phyloP scores from a whole-genome alignment of 2,329 filamentous ascomycete species.

The Rutstroemia sp. region DNA sequence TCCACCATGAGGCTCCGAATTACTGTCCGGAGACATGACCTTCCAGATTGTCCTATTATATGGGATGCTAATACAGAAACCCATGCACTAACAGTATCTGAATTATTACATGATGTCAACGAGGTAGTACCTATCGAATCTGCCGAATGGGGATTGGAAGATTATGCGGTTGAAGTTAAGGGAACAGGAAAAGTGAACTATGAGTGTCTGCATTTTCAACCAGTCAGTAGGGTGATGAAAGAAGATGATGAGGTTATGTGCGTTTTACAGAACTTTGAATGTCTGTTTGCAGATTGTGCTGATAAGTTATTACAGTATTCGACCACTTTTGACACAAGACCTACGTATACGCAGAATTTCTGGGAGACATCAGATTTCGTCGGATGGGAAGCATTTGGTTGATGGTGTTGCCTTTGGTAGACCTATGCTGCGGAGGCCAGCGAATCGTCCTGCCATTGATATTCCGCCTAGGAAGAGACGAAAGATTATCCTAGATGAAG shows the following conservation, averaged over 20 bases:
- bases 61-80: slow-evolving; percentile 54
- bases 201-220: slow-evolving; percentile 82
- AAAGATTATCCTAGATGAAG: slow-evolving; percentile 40
- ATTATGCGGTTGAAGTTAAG: slow-evolving; percentile 75
- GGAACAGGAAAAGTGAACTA: slow-evolving; percentile 52
- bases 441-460: slow-evolving; percentile 56
- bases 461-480: slow-evolving; percentile 70
- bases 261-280: slow-evolving; percentile 28
- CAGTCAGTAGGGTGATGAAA: slow-evolving; percentile 61
- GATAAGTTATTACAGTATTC: slow-evolving; percentile 49
- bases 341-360: slow-evolving; percentile 63
- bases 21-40: slow-evolving; percentile 61
- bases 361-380: slow-evolving; percentile 74
- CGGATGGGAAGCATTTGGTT: slow-evolving; percentile 70
- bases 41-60: slow-evolving; percentile 65
- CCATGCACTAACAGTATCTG: slow-evolving; percentile 55
- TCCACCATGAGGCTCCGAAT: slow-evolving; percentile 62
- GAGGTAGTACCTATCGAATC: slow-evolving; percentile 75
- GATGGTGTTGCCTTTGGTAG: slow-evolving; percentile 83
- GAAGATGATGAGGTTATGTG: slow-evolving; percentile 80
- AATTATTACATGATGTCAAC: slow-evolving; percentile 72
- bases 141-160: slow-evolving; percentile 75
- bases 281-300: slow-evolving; percentile 3
- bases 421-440: slow-evolving; percentile 53
- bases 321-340: slow-evolving; percentile 69